Conservation (phyloP, 1,284 basidiomycete genomes). For the Puccinia brachypodii region DNA sequence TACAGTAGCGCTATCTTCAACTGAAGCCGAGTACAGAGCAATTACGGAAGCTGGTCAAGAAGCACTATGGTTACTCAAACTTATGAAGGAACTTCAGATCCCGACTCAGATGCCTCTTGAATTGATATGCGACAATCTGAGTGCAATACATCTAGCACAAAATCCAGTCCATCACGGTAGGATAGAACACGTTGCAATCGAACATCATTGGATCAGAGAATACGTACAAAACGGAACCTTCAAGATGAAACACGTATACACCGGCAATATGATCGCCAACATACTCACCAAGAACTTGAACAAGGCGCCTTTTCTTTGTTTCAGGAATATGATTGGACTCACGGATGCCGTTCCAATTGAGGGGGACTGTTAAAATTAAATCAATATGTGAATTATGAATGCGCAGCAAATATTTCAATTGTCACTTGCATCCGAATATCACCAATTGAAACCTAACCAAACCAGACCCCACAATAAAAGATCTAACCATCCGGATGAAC, state of each 20-base stretch:
- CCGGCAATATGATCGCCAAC: not conserved
- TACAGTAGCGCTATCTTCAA: not conserved
- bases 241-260: not conserved
- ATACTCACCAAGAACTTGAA: not conserved
- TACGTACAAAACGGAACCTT: no score
- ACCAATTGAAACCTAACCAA: no score
- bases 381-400: not conserved
- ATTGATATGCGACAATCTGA: constrained; percentile 1
- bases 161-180: not conserved
- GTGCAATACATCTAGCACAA: constrained; percentile 1
- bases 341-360: not conserved
- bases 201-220: constrained; percentile 25
- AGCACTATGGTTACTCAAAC: constrained; percentile 8
- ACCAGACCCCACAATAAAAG: no score
- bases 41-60: constrained; percentile 25
- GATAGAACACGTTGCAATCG: no score
- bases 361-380: not conserved
- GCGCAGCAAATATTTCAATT: not conserved
- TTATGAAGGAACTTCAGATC: not conserved
- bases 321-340: not conserved
- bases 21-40: constrained; percentile 8
- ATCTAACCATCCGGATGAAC: no score
- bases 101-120: not conserved
- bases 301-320: not conserved
- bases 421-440: not conserved